Base-by-base conservation (phyloP, 2,329 filamentous ascomycete genomes). In the Arachnomyces sp. region DNA sequence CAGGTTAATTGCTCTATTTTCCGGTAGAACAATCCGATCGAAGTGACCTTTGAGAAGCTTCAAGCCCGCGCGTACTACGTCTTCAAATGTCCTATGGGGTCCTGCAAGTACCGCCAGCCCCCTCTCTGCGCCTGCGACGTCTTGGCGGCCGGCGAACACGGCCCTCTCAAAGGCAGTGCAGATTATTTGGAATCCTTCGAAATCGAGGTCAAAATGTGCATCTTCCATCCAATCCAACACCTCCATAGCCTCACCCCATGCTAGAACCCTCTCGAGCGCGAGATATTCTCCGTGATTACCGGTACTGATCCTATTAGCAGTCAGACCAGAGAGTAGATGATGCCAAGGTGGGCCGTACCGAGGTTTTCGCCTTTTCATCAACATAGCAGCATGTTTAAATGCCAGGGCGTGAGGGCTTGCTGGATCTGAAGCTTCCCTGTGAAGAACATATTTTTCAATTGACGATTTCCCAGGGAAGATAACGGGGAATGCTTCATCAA, bases 241-340 rank as follows among this genome's bases (percentile, higher is more conserved):
- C 31, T 56, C 48, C 16, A 57, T 29, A 6, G 54, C 49, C 36
- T 63, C 61, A 41, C 61, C 52, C 65, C 66, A 69, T 28, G 58
- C 52, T 30, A 65, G 39, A 33, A 66, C 50, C 36, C 53, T 51
- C 34, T 65, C 21, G 5, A 5, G 5, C 9, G 9, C 21, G 5
- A 9, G 21, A 25, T 25, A 25, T 25, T 54, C 36, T 21, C 44
- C 43, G 13, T 44, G 47, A 31, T 51, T 44, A 28, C 44, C 43
- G 9, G 45, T 40, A 8, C 43, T 44, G 11, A 52, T 44, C 29
- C 55, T 52, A 13, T 53, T 46, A 25, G 42, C 44, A 30, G 48
- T 47, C 32, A 66, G 44, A 28, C 54, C 53, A 28, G 52, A 50
- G n/a, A 68, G 47, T 17, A 68, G 48, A 28, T 55, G 47, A 31